Evolutionary conservation across 2,329 filamentous ascomycete species (phyloP), one percentile per base, ranked within the genome.

Genomic region (Penicillium sp.): DNA sequence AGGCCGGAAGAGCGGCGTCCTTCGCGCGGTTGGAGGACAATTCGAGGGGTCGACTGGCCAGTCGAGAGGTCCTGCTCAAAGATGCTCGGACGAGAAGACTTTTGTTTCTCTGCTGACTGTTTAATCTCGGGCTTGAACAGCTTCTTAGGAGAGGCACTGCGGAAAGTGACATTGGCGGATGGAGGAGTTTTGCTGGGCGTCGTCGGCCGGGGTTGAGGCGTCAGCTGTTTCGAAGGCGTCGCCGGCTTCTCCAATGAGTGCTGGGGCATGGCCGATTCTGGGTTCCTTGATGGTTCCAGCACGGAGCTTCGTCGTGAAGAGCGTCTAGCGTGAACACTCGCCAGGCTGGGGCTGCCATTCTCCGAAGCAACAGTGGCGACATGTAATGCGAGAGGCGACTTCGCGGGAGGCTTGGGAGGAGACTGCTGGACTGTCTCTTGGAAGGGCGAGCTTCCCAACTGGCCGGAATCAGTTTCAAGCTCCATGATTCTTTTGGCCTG

Each of bases 1-100:
- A 92, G 70, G 0, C 89, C 89, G 14, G 88, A 89, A 16, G 88
- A 83, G 46, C 81, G 80, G 31, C 88, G 67, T 33, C 60, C 82
- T 37, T 70, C 69, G 58, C 85, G 83, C 2, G 88, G 87, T 3
- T 84, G 89, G 6, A 91, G 73, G 13, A 90, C 76, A 51, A 90
- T 81, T 18, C 81, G 84, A 14, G 89, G 89, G 1, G 87, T 89
- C 18, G 82, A 81, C 36, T 79, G 70, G 3, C 87, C 87, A 5
- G 83, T 86, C 19, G 73, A 73, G 3, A 76, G 74, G 68, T 85
- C 79, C 41, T 82, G 78, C 27, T 82, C 82, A 65, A 89, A 89
- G 1, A 88, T 72, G 35, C 68, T 79, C 73, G 51, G 71, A 37
- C 73, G 67, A 27, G 72, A 61, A 43, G 74, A 71, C 60, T 76